These are phyloP conservation scores for Aspergillus wentii DNA, from an alignment of 495 filamentous ascomycete species.

Conservation along the genomic window DNA sequence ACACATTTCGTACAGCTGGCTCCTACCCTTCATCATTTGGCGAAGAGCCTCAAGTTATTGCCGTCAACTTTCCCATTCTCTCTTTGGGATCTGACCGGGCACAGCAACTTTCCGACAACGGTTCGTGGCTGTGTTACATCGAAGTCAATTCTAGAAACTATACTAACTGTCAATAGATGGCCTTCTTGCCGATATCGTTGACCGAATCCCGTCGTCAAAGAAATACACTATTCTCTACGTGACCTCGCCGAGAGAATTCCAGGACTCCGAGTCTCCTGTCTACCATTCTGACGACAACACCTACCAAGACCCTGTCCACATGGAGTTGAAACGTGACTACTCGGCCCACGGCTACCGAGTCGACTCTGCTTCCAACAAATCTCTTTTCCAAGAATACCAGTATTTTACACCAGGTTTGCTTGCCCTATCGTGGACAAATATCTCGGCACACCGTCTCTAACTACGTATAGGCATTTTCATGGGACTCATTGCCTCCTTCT, in stretches of 20 bases:
- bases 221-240: slow-evolving; percentile 62
- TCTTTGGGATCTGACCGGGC: slow-evolving; percentile 31
- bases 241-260: slow-evolving; percentile 43
- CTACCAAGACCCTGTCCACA: slow-evolving; percentile 46
- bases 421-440: too few relatives aligned
- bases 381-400: slow-evolving; percentile 87
- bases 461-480: slow-evolving; percentile 69
- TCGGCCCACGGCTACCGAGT: slow-evolving; percentile 23
- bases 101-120: slow-evolving; percentile 43
- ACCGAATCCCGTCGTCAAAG: slow-evolving; percentile 45
- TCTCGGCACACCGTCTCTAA: slow-evolving; percentile 8
- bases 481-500: slow-evolving; percentile 59
- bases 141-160: neutral
- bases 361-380: slow-evolving; percentile 32
- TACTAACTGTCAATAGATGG: slow-evolving; percentile 43
- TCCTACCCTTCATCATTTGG: slow-evolving; percentile 41
- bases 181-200: slow-evolving; percentile 53
- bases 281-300: slow-evolving; percentile 49
- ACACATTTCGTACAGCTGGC: slow-evolving; percentile 30
- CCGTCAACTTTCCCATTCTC: slow-evolving; percentile 48
- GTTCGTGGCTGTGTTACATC: slow-evolving; percentile 21
- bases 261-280: slow-evolving; percentile 30
- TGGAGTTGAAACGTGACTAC: slow-evolving; percentile 57
- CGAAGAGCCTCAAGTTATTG: slow-evolving; percentile 42
- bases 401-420: slow-evolving; percentile 70